These are phyloP conservation scores for Pedinophyceae sp. DNA, from an alignment of 139 green algal genomes.

Conservation along the genomic window DNA sequence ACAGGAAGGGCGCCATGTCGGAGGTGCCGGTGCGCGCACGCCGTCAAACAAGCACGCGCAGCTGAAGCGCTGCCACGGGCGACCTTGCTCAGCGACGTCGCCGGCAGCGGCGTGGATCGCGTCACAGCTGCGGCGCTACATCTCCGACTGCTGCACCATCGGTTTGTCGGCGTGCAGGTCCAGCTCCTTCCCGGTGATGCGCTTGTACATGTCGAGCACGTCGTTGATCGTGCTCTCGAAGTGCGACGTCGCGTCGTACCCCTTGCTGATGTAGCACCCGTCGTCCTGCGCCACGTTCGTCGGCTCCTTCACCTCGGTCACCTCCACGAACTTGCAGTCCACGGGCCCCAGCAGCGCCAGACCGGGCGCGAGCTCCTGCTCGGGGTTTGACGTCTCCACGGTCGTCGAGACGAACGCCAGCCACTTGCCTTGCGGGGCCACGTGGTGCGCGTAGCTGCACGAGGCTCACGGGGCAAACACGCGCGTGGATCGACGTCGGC, in stretches of 20 bases:
- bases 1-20: too few species aligned
- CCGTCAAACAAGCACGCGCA: too few species aligned
- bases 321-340: conserved; percentile 84
- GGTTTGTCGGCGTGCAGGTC: neutral
- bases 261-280: conserved; percentile 72
- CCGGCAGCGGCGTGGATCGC: too few species aligned
- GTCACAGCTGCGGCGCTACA: too few species aligned
- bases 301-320: conserved; percentile 66
- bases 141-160: neutral
- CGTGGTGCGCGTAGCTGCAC: conserved; percentile 64
- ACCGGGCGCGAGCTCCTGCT: conserved; percentile 33
- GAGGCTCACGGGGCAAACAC: too few species aligned
- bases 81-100: too few species aligned
- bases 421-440: conserved; percentile 78
- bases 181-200: conserved; percentile 71
- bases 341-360: conserved; percentile 79
- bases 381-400: conserved; percentile 62
- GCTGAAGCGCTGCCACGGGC: too few species aligned
- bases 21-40: too few species aligned
- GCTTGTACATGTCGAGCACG: conserved; percentile 85
- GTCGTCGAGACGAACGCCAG: conserved; percentile 94
- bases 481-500: too few species aligned
- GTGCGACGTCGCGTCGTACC: conserved; percentile 93
- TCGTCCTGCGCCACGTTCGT: conserved; percentile 52
- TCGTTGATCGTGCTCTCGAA: conserved; percentile 96